Evolutionary conservation across 2,329 filamentous ascomycete species (phyloP).

Genomic region (Colletotrichum sansevieriae): DNA sequence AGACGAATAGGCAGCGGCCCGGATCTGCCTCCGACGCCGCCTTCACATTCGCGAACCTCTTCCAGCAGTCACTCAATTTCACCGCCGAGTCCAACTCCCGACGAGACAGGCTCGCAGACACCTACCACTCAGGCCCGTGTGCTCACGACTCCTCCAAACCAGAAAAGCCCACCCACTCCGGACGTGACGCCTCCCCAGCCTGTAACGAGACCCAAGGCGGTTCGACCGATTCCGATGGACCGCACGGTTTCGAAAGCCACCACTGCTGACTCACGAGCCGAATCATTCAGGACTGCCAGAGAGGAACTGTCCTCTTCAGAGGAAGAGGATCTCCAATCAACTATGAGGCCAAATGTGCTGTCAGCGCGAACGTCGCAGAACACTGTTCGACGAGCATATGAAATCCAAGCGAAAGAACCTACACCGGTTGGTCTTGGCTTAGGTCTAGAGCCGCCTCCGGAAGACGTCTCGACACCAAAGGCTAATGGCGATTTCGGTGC

Average conservation of each 20-base stretch:
- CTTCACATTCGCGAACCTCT: slow-evolving; percentile 70
- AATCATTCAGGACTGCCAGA: slow-evolving; percentile 79
- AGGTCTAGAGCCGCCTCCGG: slow-evolving; percentile 44
- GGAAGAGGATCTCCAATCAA: slow-evolving; percentile 64
- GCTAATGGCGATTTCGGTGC: slow-evolving; percentile 63
- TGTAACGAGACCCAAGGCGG: slow-evolving; percentile 56
- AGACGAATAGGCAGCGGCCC: slow-evolving; percentile 59
- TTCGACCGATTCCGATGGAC: slow-evolving; percentile 63
- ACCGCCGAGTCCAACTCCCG: slow-evolving; percentile 57
- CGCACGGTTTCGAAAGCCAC: slow-evolving; percentile 66
- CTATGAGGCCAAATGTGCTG: slow-evolving; percentile 54
- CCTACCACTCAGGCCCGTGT: slow-evolving; percentile 53
- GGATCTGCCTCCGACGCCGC: slow-evolving; percentile 73
- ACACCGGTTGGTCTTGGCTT: slow-evolving; percentile 34
- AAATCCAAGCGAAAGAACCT: slow-evolving; percentile 45
- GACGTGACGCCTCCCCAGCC: slow-evolving; percentile 79
- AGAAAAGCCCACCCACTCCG: slow-evolving; percentile 78
- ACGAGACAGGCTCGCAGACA: slow-evolving; percentile 54
- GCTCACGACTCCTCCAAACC: slow-evolving; percentile 73
- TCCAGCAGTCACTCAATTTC: slow-evolving; percentile 63
- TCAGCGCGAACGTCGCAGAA: slow-evolving; percentile 60
- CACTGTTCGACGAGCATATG: slow-evolving; percentile 56
- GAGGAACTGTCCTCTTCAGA: slow-evolving; percentile 75
- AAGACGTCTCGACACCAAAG: slow-evolving; percentile 56
- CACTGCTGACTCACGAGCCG: slow-evolving; percentile 71